Base-by-base conservation (phyloP, 805 yeast genomes). In the Wickerhamiella azyma region DNA sequence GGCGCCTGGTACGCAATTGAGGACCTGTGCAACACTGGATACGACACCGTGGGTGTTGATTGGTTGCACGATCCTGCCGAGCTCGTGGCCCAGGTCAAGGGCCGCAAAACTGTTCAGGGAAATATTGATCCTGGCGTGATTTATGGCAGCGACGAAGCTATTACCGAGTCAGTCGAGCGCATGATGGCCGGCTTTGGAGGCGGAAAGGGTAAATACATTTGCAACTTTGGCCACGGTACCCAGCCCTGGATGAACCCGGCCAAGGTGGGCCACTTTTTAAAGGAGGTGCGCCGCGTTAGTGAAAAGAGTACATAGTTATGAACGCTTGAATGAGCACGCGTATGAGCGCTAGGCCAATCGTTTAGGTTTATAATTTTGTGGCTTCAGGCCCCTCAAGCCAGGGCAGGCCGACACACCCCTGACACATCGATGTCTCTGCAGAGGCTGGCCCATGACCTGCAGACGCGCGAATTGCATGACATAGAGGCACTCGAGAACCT, bases 201-300 rank as follows among this genome's bases (percentile, higher is more conserved):
- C 39, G 96, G 96, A 18, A 85, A 85, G 64, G 77, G 83, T 59
- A 74, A 81, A 58, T 92, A 92, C 66, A 89, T 92, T 54, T 80
- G 89, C 55, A 92, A 92, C 68, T 83, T 92, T 59, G 98, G 98
- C 40, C 98, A 92, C 57, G 98, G 98, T 14, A 92, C 98, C 18
- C 96, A 86, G 62, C 98, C 98, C 18, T 85, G 84, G 66, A 86
- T 92, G 94, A 81, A 85, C 52, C 95, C 97, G 9, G 94, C 83
- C 53, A 81, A 81, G 62, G 75, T 92, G 51, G 78, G 76, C 50
- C 84, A 77, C 65, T 92, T 92, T 67, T 69, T 92, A 59, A 68
- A 85, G 63, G 96, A 85, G 63, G 81, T 92, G 55, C 94, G 85
- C 62, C 74, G 88, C 57, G 62, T 82, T 45, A 30, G 33, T n/a